phyloP scores from a whole-genome alignment of 202 grass and related monocot genomes.

The Zoysia matrella region DNA sequence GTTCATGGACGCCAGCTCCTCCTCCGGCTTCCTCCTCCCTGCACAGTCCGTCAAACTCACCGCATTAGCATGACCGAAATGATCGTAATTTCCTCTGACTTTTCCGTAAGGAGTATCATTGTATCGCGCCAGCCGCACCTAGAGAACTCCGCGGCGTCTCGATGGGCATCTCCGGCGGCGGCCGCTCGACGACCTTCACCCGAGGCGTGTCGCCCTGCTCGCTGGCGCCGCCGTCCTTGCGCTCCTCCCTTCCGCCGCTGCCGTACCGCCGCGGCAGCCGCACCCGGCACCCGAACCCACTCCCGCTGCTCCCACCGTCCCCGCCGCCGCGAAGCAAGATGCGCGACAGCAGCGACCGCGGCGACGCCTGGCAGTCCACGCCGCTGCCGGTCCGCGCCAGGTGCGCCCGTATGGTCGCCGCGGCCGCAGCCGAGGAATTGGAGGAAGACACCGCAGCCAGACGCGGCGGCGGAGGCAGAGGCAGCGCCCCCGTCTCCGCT shows the following conservation, averaged over 20 bases:
- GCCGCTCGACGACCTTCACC: conserved; percentile 57
- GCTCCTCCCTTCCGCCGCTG: conserved; percentile 35
- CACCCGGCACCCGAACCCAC: conserved; percentile 68
- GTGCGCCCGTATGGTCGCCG: conserved; percentile 44
- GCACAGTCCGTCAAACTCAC: background rate
- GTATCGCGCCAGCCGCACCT: background rate
- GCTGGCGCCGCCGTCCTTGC: conserved; percentile 30
- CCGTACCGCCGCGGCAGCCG: conserved; percentile 57
- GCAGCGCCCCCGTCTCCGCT: conserved; percentile 7
- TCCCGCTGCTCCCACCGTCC: background rate
- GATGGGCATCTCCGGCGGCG: conserved; percentile 34
- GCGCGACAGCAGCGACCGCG: conserved; percentile 54
- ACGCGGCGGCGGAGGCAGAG: conserved; percentile 50
- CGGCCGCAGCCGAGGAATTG: background rate
- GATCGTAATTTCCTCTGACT: background rate
- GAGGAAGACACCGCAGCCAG: background rate
- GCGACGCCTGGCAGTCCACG: conserved; percentile 51
- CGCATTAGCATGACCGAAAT: background rate
- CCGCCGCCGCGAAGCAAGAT: conserved; percentile 34
- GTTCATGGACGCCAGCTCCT: conserved; percentile 70
- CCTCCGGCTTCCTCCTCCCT: conserved; percentile 87
- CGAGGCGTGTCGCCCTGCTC: conserved; percentile 18
- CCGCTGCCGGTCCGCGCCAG: conserved; percentile 27
- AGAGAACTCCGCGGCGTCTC: conserved; percentile 55
- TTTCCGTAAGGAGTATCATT: background rate